These are phyloP conservation scores for Gracilariopsis chorda DNA, from an alignment of 23 red algal genomes.

Conservation along the genomic window DNA sequence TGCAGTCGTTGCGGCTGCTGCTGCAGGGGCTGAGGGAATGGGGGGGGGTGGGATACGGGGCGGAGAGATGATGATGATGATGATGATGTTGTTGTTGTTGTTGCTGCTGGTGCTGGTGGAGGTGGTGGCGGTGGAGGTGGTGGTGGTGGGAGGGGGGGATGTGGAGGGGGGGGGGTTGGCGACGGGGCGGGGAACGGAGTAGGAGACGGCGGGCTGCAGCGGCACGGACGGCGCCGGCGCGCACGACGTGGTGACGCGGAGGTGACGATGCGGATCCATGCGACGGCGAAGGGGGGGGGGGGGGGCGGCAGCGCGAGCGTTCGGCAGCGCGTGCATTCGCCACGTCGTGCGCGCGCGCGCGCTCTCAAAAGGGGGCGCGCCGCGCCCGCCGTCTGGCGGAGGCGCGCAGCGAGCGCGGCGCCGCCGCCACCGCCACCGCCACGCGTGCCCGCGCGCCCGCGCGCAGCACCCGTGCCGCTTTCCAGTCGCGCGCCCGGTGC, in stretches of 20 bases:
- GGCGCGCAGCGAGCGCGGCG: too few species aligned
- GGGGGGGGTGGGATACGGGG: neutral
- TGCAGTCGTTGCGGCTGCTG: neutral
- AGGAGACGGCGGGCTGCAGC: neutral
- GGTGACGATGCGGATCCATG: neutral
- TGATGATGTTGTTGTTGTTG: neutral
- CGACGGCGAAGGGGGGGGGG: neutral
- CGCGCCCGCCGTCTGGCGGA: too few species aligned
- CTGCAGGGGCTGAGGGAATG: neutral
- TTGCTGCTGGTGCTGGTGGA: neutral
- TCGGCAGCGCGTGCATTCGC: too few species aligned
- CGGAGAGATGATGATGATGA: neutral
- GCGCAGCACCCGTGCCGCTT: too few species aligned
- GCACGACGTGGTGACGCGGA: neutral
- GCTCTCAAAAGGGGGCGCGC: too few species aligned
- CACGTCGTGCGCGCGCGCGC: too few species aligned
- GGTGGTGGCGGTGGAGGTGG: neutral
- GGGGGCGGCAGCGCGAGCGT: too few species aligned
- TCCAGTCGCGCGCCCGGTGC: too few species aligned
- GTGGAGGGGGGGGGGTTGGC: neutral
- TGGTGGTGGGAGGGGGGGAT: neutral
- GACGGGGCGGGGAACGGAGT: neutral
- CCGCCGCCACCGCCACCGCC: too few species aligned
- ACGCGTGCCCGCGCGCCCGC: too few species aligned
- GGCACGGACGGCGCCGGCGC: neutral